Conservation (phyloP, 2,329 filamentous ascomycete genomes). For the Fusarium drepaniforme region DNA sequence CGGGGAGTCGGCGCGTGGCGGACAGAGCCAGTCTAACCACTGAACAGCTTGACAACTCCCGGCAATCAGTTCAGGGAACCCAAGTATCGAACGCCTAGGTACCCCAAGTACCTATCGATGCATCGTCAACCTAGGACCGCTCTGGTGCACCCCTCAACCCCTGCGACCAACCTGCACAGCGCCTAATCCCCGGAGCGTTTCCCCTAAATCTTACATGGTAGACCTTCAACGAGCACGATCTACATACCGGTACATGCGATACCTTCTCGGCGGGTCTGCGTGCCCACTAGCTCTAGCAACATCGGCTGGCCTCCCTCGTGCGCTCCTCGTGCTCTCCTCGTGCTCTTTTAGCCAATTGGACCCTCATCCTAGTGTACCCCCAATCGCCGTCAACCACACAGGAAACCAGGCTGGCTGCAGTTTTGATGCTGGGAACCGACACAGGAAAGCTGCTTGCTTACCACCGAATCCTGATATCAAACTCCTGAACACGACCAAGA, state of each 20-base stretch:
- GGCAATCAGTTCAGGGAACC: slow-evolving; percentile 1
- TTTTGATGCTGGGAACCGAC: neutral
- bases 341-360: slow-evolving; percentile 5
- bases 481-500: neutral
- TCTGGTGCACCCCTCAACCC: neutral
- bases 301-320: neutral
- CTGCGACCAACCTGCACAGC: neutral
- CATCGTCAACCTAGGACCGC: slow-evolving; percentile 11
- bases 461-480: neutral
- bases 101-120: slow-evolving; percentile 15
- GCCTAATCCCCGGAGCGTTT: neutral
- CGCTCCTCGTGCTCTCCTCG: neutral
- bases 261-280: neutral
- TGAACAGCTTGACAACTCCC: slow-evolving; percentile 24
- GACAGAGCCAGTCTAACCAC: slow-evolving; percentile 25
- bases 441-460: neutral
- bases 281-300: neutral
- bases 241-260: slow-evolving; percentile 6
- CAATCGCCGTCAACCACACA: neutral
- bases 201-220: slow-evolving; percentile 3
- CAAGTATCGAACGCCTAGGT: neutral
- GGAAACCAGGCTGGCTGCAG: neutral
- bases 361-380: neutral
- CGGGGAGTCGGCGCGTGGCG: slow-evolving; percentile 34
- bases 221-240: neutral